Evolutionary conservation across 768 basidiomycete species (phyloP).

Genomic region (Albatrellus ellisii): DNA sequence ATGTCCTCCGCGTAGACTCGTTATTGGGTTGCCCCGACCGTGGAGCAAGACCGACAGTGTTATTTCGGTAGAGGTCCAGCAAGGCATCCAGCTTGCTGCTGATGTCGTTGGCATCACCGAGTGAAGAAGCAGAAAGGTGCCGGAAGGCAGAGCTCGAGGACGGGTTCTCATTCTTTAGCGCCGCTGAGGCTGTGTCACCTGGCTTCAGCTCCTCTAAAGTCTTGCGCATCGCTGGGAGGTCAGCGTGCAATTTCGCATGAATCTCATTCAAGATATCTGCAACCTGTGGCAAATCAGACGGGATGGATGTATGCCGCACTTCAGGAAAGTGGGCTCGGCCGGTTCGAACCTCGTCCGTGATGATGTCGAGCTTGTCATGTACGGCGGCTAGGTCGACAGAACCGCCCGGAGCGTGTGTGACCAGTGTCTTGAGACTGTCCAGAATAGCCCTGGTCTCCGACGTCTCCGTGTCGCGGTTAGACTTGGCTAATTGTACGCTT

Average conservation of each 20-base stretch:
- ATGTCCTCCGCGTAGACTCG: too few relatives aligned
- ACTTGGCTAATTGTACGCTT: slow-evolving; percentile 5
- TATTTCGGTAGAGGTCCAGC: slow-evolving; percentile 14
- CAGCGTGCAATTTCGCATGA: slow-evolving; percentile 24
- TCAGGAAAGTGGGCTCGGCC: too few relatives aligned
- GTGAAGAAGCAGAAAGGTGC: slow-evolving; percentile 1
- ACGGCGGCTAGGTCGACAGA: slow-evolving; percentile 14
- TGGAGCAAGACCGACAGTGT: too few relatives aligned
- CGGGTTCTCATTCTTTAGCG: slow-evolving; percentile 9
- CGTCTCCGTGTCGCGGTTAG: slow-evolving; percentile 7
- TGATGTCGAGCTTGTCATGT: slow-evolving; percentile 14
- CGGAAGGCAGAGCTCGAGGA: slow-evolving; percentile 13
- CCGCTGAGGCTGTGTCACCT: neutral
- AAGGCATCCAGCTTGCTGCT: slow-evolving; percentile 27
- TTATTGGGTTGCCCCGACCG: too few relatives aligned
- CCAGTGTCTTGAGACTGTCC: neutral
- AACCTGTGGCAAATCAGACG: neutral
- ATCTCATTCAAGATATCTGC: slow-evolving; percentile 23
- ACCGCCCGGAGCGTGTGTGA: slow-evolving; percentile 1
- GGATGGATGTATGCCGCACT: too few relatives aligned
- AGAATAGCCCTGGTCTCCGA: too few relatives aligned
- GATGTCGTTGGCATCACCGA: slow-evolving; percentile 20
- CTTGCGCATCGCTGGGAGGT: slow-evolving; percentile 22
- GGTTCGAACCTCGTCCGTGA: too few relatives aligned
- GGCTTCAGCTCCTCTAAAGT: slow-evolving; percentile 11